Conservation (phyloP, 257 asterid genomes). For the Nemophila menziesii region DNA sequence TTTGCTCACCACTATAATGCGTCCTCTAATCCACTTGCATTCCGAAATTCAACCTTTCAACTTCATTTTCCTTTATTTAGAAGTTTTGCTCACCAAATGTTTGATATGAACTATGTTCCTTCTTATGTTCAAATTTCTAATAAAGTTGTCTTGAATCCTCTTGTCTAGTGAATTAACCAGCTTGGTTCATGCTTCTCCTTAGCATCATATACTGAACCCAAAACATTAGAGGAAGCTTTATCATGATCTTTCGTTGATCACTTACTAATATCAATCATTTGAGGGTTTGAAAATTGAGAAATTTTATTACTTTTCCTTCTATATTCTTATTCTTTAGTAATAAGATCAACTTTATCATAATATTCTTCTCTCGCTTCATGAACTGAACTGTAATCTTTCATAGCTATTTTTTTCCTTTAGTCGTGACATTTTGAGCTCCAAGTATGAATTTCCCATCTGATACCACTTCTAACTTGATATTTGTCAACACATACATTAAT, state of each 20-base stretch:
- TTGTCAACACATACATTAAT: too few relatives aligned
- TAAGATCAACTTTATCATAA: too few relatives aligned
- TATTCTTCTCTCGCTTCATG: conserved; percentile 28
- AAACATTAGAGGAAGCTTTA: conserved; percentile 21
- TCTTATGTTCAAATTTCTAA: conserved; percentile 22
- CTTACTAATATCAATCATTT: conserved; percentile 35
- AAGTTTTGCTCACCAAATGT: too few relatives aligned
- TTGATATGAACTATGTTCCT: too few relatives aligned
- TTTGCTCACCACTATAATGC: too few relatives aligned
- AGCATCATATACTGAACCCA: conserved; percentile 21
- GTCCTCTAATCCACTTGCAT: too few relatives aligned
- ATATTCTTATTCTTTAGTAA: conserved; percentile 37
- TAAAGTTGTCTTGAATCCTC: conserved; percentile 32
- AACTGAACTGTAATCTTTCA: conserved; percentile 24
- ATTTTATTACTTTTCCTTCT: conserved; percentile 24
- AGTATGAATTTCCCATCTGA: too few relatives aligned
- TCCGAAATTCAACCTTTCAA: too few relatives aligned
- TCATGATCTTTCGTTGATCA: conserved; percentile 29
- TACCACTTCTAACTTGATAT: too few relatives aligned
- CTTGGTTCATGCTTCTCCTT: conserved; percentile 26
- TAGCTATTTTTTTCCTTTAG: too few relatives aligned
- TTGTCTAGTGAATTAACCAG: conserved; percentile 25
- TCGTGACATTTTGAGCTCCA: too few relatives aligned
- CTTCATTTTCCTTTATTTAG: too few relatives aligned
- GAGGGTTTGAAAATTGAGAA: conserved; percentile 31